Evolutionary conservation across 257 asterid species (phyloP).

Genomic region (Salvia miltiorrhiza): DNA sequence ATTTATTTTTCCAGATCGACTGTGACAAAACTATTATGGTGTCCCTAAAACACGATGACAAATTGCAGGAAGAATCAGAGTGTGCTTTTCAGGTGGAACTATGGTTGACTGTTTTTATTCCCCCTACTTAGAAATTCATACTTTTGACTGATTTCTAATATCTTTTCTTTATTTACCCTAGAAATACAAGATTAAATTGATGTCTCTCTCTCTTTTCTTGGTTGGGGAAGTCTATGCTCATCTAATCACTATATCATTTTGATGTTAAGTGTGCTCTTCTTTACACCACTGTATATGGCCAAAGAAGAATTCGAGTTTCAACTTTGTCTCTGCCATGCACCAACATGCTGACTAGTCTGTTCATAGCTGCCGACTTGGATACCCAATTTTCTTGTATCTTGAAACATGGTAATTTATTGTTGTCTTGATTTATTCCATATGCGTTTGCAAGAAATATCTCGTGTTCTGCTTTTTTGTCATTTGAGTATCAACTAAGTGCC

Average conservation of each 20-base stretch:
- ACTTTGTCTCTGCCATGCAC: conserved; percentile 90
- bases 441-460: neutral
- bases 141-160: conserved; percentile 9
- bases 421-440: conserved; percentile 3
- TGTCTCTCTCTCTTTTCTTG: neutral
- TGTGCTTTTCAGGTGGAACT: conserved; percentile 82
- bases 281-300: conserved; percentile 90
- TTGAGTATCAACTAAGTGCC: conserved; percentile 7
- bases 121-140: neutral
- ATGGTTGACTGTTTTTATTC: conserved; percentile 7
- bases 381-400: conserved; percentile 82
- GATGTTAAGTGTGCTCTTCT: conserved; percentile 83
- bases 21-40: conserved; percentile 99
- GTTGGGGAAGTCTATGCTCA: conserved; percentile 8
- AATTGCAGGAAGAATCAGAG: conserved; percentile 89
- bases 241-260: conserved; percentile 25
- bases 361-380: conserved; percentile 85
- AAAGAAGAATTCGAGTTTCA: conserved; percentile 92
- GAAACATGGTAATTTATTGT: conserved; percentile 60
- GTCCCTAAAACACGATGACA: conserved; percentile 81
- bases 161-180: neutral
- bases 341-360: conserved; percentile 68
- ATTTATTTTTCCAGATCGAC: conserved; percentile 52
- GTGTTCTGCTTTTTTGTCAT: neutral
- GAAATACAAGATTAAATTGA: neutral